These are phyloP conservation scores for Starmerella floricola DNA, from an alignment of 805 yeast species.

Conservation along the genomic window DNA sequence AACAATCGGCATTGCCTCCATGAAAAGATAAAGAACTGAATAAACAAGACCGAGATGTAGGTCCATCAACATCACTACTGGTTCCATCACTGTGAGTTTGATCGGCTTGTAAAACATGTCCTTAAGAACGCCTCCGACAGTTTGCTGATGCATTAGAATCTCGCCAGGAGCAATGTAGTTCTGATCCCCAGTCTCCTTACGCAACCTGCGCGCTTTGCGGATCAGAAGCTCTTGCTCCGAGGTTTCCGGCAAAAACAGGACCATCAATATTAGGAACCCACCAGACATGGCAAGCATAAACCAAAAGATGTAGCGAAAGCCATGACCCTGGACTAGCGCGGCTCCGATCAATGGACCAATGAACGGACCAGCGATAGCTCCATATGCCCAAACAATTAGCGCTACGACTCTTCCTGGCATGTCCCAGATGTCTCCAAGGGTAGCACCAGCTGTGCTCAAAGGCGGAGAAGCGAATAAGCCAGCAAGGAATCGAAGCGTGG, in stretches of 20 bases:
- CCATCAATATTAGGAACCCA: slow-evolving; percentile 29
- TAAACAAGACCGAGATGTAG: slow-evolving; percentile 42
- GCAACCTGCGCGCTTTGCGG: slow-evolving; percentile 39
- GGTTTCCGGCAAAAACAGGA: slow-evolving; percentile 40
- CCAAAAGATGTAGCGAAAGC: slow-evolving; percentile 49
- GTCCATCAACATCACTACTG: slow-evolving; percentile 44
- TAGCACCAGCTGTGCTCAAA: slow-evolving; percentile 48
- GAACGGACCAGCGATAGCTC: slow-evolving; percentile 44
- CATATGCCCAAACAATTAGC: slow-evolving; percentile 42
- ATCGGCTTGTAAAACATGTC: slow-evolving; percentile 30
- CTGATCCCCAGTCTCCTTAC: slow-evolving; percentile 32
- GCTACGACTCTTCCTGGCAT: slow-evolving; percentile 37
- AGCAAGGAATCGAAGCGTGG: slow-evolving; percentile 41
- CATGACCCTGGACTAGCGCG: slow-evolving; percentile 35
- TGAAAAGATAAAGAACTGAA: slow-evolving; percentile 43
- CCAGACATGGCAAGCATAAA: slow-evolving; percentile 34
- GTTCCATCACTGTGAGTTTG: slow-evolving; percentile 41
- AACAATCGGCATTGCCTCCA: slow-evolving; percentile 52
- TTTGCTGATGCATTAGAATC: slow-evolving; percentile 2
- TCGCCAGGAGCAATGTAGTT: slow-evolving; percentile 18
- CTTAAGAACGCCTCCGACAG: slow-evolving; percentile 5
- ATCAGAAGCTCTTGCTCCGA: slow-evolving; percentile 35
- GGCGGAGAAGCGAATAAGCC: slow-evolving; percentile 49
- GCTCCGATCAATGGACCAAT: slow-evolving; percentile 49
- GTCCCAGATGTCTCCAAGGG: slow-evolving; percentile 39